Base-by-base conservation (phyloP, 306 rosid genomes). In the Medicago lupulina region DNA sequence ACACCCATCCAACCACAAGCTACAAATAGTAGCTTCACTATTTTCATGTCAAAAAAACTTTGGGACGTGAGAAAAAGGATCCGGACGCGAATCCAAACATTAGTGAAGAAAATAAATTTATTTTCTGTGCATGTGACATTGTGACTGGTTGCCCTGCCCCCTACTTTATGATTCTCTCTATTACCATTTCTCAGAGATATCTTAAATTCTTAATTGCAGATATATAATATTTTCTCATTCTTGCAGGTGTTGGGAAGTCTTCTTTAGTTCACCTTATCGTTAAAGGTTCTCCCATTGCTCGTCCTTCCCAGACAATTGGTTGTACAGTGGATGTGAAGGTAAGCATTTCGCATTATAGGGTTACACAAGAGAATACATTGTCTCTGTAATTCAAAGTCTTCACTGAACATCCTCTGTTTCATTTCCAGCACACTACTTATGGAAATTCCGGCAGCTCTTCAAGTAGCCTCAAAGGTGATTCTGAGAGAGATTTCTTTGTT, bases 241-340 rank as follows among this genome's bases (percentile, higher is more conserved):
- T 62, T 73, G 80, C 82, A 96, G 99, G 99, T 82, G 99, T 96
- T 76, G 99, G 99, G 73, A 96, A 96, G 84, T 82, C 91, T 50
- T 92, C 99, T 84, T 90, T 96, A 76, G 98, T 89, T 79, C 85
- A 92, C 87, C 79, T 96, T 80, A 89, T 96, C 70, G 80, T 92
- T 79, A 92, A 92, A 0, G 98, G 99, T 79, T 85, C 92, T 81
- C 83, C 96, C n/a, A 67, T 85, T 6, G 67, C 85, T 66, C 92
- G 86, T 54, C 93, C 97, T 87, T 41, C 92, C 40, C 99, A 89
- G 76, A 92, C 99, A 71, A 82, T 96, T 67, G 99, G 99, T 47
- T 96, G 99, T 88, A 80, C 96, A 54, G 97, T 96, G 80, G 89
- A 82, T 74, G 96, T 90, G 71, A 90, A 88, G 96, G 99, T 96